A percentile compares a stretch with the other conserved stretches of the same genome.
Conservation (phyloP, 2,329 filamentous ascomycete species). For the Aureobasidium sp. region DNA sequence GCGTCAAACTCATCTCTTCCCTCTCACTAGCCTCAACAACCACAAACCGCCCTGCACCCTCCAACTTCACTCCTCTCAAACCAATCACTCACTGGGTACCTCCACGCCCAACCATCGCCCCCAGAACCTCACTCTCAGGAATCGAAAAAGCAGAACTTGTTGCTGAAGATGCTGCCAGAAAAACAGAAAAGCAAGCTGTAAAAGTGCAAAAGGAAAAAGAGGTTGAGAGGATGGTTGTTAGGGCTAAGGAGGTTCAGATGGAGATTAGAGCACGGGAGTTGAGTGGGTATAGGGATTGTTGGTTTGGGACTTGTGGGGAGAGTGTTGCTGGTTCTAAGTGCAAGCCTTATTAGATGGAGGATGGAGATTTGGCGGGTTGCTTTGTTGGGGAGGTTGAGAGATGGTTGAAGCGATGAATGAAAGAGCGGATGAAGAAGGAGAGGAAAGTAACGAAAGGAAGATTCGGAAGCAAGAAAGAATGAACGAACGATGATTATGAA, state of each 20-base stretch:
- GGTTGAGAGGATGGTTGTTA: neutral
- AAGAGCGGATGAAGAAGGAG: too few species aligned
- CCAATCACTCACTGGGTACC: neutral
- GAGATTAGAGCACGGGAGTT: neutral
- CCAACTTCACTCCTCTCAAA: neutral
- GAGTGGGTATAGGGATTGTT: neutral
- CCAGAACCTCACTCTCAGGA: neutral
- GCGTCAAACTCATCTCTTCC: too few species aligned
- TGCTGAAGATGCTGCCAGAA: neutral
- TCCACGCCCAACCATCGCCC: neutral
- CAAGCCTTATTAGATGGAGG: too few species aligned
- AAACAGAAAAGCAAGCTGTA: neutral
- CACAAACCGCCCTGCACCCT: neutral
- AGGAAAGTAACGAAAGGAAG: too few species aligned
- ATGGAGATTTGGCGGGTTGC: too few species aligned
- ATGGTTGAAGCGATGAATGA: too few species aligned
- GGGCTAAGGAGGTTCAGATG: neutral
- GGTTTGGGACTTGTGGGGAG: neutral
- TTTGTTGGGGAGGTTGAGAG: too few species aligned
- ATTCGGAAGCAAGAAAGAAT: too few species aligned
- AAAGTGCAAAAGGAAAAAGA: neutral
- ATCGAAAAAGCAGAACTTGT: neutral
- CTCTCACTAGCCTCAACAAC: neutral
- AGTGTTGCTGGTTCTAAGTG: too few species aligned
- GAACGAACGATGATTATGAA: too few species aligned